These are phyloP conservation scores for Salix suchowensis DNA, from an alignment of 345 rosid species.

Conservation along the genomic window DNA sequence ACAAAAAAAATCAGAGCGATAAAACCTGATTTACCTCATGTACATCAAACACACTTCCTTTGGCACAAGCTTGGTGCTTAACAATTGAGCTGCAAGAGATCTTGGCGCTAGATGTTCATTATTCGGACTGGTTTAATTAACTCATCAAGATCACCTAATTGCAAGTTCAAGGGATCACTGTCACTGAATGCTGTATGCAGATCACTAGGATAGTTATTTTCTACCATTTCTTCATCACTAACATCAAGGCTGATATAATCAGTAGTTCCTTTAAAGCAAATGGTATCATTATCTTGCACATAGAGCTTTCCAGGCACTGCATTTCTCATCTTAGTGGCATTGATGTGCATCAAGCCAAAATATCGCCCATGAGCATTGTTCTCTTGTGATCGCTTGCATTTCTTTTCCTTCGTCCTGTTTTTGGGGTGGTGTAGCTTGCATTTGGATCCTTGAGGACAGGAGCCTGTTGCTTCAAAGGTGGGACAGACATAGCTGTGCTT, in stretches of 20 bases:
- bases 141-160: slow-evolving; percentile 40
- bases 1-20: background rate
- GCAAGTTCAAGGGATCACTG: slow-evolving; percentile 30
- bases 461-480: slow-evolving; percentile 62
- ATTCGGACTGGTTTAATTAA: slow-evolving; percentile 57
- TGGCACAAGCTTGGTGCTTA: background rate
- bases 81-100: background rate
- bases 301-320: slow-evolving; percentile 24
- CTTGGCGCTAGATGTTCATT: slow-evolving; percentile 21
- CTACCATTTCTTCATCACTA: slow-evolving; percentile 44
- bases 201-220: slow-evolving; percentile 15
- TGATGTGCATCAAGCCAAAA: slow-evolving; percentile 41
- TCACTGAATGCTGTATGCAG: slow-evolving; percentile 25
- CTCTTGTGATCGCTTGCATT: slow-evolving; percentile 48
- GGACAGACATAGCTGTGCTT: slow-evolving; percentile 93
- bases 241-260: slow-evolving; percentile 54
- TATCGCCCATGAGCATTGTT: slow-evolving; percentile 56
- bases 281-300: slow-evolving; percentile 17
- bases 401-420: slow-evolving; percentile 51
- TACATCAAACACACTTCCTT: background rate
- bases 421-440: slow-evolving; percentile 96
- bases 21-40: background rate
- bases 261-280: slow-evolving; percentile 26
- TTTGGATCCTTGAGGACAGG: slow-evolving; percentile 71
- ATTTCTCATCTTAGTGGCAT: slow-evolving; percentile 29